A percentile compares a stretch with the other conserved stretches of the same genome.
These are phyloP conservation scores for Tephrocybe sp. DNA, from an alignment of 768 basidiomycete genomes.

Conservation along the genomic window DNA sequence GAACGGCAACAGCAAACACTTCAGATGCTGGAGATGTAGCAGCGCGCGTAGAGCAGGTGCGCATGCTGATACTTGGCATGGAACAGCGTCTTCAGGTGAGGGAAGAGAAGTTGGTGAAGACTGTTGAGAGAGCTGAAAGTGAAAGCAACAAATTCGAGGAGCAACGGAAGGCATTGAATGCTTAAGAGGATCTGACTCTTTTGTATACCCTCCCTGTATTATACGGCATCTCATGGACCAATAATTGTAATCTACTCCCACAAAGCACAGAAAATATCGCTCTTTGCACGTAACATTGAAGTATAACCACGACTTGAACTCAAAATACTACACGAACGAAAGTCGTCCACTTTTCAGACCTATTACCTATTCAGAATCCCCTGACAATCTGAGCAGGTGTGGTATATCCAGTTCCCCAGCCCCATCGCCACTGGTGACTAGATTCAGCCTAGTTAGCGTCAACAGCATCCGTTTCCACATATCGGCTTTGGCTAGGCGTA, in stretches of 20 bases:
- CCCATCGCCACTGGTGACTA: too few species aligned
- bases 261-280: too few species aligned
- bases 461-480: not conserved
- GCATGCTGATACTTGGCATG: constrained; percentile 22
- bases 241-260: too few species aligned
- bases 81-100: constrained; percentile 23
- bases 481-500: too few species aligned
- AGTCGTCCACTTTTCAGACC: too few species aligned
- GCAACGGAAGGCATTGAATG: constrained; percentile 7
- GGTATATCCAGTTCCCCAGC: not conserved
- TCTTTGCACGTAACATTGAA: too few species aligned
- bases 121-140: constrained; percentile 18
- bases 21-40: constrained; percentile 5
- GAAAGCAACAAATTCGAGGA: constrained; percentile 17
- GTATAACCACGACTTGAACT: too few species aligned
- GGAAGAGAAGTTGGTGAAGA: constrained; percentile 20
- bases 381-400: not conserved
- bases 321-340: too few species aligned
- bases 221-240: constrained; percentile 14
- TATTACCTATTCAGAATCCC: too few species aligned
- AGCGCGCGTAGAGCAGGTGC: constrained; percentile 19
- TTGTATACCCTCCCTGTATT: not conserved
- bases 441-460: not conserved
- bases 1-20: constrained; percentile 10
- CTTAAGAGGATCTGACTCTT: not conserved